phyloP scores from a whole-genome alignment of 306 rosid genomes.

The Bauhinia variegata region DNA sequence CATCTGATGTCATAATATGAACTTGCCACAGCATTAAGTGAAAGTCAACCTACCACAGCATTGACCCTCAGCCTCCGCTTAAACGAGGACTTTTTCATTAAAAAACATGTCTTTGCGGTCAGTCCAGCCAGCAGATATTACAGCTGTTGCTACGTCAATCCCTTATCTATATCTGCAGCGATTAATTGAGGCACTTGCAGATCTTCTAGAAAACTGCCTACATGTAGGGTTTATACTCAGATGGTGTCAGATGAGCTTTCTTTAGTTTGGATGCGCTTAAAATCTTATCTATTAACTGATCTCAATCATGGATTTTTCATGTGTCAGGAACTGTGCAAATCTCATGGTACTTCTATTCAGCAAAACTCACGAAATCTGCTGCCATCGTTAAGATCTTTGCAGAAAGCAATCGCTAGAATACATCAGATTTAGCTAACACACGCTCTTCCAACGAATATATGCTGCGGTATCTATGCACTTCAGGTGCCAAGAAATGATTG shows the following conservation, averaged over 20 bases:
- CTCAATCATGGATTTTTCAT: constrained; percentile 26
- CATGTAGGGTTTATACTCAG: constrained; percentile 88
- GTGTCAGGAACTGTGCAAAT: constrained; percentile 82
- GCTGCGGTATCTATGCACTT: constrained; percentile 75
- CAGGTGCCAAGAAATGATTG: constrained; percentile 50
- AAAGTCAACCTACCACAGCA: constrained; percentile 72
- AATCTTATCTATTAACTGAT: constrained; percentile 14
- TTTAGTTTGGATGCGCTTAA: not conserved
- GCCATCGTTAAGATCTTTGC: constrained; percentile 82
- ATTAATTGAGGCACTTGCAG: constrained; percentile 78
- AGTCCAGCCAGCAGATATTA: constrained; percentile 64
- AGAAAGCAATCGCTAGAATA: constrained; percentile 71
- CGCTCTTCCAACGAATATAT: constrained; percentile 86
- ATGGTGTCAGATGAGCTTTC: constrained; percentile 74
- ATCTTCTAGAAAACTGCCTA: constrained; percentile 77
- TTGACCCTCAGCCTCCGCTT: constrained; percentile 83
- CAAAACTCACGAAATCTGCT: constrained; percentile 71
- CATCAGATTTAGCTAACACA: constrained; percentile 85
- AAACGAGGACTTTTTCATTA: constrained; percentile 70
- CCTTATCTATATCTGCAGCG: constrained; percentile 80
- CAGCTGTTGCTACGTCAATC: constrained; percentile 61
- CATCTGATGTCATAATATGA: constrained; percentile 19
- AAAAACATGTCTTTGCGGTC: constrained; percentile 77
- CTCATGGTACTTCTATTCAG: constrained; percentile 75
- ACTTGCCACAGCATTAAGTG: constrained; percentile 56